phyloP scores from a whole-genome alignment of 331 rosid species.

The Ulmus americana region DNA sequence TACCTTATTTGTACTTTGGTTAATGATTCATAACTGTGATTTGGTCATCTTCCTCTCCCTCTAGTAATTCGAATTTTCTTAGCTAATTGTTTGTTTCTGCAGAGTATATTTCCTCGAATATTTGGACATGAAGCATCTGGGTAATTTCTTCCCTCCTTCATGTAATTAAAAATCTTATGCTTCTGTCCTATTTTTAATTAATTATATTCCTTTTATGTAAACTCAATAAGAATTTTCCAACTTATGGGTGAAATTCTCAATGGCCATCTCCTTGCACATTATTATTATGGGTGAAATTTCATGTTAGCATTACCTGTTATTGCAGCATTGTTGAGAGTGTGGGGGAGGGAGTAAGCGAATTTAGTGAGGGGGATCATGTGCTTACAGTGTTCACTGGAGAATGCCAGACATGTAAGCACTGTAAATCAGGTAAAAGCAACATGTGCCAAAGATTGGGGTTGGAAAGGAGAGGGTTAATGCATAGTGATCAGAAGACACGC shows the following conservation, averaged over 20 bases:
- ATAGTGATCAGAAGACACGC: slow-evolving; percentile 84
- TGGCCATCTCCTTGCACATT: background rate
- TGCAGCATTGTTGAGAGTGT: slow-evolving; percentile 93
- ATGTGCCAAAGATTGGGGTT: slow-evolving; percentile 73
- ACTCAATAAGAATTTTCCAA: background rate
- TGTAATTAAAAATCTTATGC: background rate
- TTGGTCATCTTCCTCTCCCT: too few species aligned
- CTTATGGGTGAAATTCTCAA: background rate
- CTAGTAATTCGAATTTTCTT: background rate
- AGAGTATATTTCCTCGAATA: slow-evolving; percentile 91
- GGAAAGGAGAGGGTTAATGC: slow-evolving; percentile 88
- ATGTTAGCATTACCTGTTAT: background rate
- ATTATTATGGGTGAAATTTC: background rate
- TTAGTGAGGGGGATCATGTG: slow-evolving; percentile 77
- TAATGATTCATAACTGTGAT: too few species aligned
- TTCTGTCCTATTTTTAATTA: background rate
- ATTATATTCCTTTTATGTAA: background rate
- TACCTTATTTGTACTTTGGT: too few species aligned
- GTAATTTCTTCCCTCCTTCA: slow-evolving; percentile 33
- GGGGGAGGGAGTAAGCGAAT: slow-evolving; percentile 77
- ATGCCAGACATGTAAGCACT: slow-evolving; percentile 62
- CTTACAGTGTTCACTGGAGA: slow-evolving; percentile 91
- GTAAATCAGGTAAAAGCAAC: slow-evolving; percentile 79
- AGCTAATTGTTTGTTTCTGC: slow-evolving; percentile 27
- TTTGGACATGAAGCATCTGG: slow-evolving; percentile 99